These are phyloP conservation scores for Brassica balearica DNA, from an alignment of 441 rosid species.

Conservation along the genomic window DNA sequence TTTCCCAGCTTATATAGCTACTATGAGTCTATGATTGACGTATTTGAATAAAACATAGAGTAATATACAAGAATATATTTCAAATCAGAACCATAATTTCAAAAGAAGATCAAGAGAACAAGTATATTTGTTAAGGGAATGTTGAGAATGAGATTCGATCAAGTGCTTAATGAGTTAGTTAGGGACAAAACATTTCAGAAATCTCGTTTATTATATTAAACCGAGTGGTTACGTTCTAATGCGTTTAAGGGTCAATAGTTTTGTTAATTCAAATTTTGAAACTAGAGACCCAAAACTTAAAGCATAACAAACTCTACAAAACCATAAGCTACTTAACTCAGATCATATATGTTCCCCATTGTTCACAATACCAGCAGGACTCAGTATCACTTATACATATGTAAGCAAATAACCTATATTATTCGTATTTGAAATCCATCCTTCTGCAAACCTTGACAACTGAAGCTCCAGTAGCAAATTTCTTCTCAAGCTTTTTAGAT, in stretches of 20 bases:
- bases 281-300: too few species aligned
- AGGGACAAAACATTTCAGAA: too few species aligned
- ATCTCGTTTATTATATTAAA: too few species aligned
- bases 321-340: too few species aligned
- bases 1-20: background rate
- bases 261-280: too few species aligned
- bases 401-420: background rate
- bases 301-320: too few species aligned
- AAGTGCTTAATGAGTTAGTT: too few species aligned
- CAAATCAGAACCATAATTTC: background rate
- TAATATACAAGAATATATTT: background rate
- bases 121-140: background rate
- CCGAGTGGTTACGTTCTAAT: too few species aligned
- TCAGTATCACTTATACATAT: background rate
- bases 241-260: too few species aligned
- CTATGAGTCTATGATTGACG: background rate
- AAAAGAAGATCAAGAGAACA: background rate
- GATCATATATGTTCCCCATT: too few species aligned
- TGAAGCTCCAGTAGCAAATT: background rate
- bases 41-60: background rate
- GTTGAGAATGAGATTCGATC: too few species aligned
- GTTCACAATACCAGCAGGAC: background rate
- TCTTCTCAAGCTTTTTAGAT: background rate
- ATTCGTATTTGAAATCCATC: background rate
- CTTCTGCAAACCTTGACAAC: background rate